Base-by-base conservation (phyloP, 2,329 filamentous ascomycete species). In the Cladosporium sphaerospermum region DNA sequence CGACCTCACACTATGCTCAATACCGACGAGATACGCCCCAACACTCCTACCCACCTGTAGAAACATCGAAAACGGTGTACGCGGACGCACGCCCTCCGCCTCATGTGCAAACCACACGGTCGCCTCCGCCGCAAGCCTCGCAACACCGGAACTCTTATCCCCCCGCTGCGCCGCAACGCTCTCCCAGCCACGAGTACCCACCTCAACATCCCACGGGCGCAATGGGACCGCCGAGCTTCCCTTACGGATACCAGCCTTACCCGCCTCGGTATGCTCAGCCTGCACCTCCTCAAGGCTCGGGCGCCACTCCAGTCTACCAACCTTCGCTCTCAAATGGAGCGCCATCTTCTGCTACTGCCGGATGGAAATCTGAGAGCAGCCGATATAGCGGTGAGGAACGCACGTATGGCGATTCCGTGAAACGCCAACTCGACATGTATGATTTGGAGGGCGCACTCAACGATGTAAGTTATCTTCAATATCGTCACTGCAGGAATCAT, bases 371-470 rank as follows among this genome's bases (percentile, higher is more conserved):
- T 6, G 71, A 73, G 16, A 63, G 61, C 47, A 23, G 19, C 37
- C 36, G 40, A 36, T 43, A 44, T n/a, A 33, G 40, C 44, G 48
- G 48, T 39, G 54, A 52, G 9, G 56, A 57, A 16, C 45, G 60
- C 45, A 62, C 65, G 62, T 66, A 71, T 56, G 74, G 73, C 28
- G 72, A 76, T 45, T 75, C 70, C 9, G 77, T 84, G n/a, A 85
- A 85, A 64, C 75, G 82, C 37, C 81, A 85, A 66, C 68, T 85
- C 3, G 82, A 85, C 39, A 75, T 76, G 45, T 84, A 80, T 57
- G 82, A 85, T 63, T 67, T 84, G 23, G 81, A 76, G 57, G 70
- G 73, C 23, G 75, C 75, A 3, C 63, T 78, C 4, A 77, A 74
- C 46, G 75, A 78, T 64, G 74, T 76, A 64, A 50, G 68, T 43